phyloP scores from a whole-genome alignment of 352 stramenopile species.

The Pythium dissotocum region DNA sequence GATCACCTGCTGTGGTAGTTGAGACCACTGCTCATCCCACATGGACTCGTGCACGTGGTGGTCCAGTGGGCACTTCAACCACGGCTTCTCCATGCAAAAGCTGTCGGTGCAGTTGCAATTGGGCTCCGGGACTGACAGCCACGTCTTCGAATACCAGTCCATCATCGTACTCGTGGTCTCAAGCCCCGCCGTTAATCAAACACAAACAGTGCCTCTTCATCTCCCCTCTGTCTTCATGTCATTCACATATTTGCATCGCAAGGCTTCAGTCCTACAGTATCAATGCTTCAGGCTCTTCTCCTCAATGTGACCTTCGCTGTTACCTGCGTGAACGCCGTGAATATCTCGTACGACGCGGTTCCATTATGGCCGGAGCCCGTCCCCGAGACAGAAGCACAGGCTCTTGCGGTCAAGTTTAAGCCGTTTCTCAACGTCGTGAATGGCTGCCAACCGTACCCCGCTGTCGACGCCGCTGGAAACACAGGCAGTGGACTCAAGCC shows the following conservation, averaged over 20 bases:
- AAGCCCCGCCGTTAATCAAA: no score
- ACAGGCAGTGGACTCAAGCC: conserved; percentile 21
- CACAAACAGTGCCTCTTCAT: not conserved
- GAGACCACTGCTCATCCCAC: no score
- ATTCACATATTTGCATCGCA: not conserved
- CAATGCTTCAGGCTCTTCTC: not conserved
- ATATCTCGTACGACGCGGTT: conserved; percentile 6
- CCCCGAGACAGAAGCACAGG: conserved; percentile 6
- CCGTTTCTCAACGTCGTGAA: conserved; percentile 32
- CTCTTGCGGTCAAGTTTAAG: conserved; percentile 30
- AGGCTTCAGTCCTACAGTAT: no score
- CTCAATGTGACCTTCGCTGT: not conserved
- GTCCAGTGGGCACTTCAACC: no score
- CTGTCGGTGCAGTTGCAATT: no score
- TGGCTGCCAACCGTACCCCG: conserved; percentile 25
- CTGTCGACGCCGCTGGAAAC: conserved; percentile 29
- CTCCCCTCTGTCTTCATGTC: not conserved
- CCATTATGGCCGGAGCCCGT: conserved; percentile 15
- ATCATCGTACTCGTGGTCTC: no score
- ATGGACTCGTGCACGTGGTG: no score
- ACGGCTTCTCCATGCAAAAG: no score
- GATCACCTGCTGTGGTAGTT: no score
- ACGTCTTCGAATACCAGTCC: no score
- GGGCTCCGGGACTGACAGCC: no score
- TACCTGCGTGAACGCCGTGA: not conserved